Evolutionary conservation across 179 eudicot species (phyloP), one percentile per base, ranked within the genome.

Genomic region (Silene coronaria): DNA sequence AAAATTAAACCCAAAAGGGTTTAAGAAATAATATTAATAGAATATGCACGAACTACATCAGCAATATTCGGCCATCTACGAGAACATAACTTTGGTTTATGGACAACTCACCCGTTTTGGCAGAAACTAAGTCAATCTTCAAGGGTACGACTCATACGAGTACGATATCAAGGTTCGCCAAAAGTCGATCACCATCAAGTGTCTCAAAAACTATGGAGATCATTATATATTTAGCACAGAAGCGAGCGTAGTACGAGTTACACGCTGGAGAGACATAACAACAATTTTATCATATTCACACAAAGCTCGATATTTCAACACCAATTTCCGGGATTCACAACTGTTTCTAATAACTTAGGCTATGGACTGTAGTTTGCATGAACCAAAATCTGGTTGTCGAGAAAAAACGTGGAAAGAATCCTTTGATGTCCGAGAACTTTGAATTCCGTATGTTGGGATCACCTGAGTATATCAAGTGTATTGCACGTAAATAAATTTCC

Each of bases 281-380:
- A 11, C 6, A 19, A 61, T 62, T 26, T 55, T 21, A 17, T 65
- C 62, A 74, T 68, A 63, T 63, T 70, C 68, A 70, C 70, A 45
- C n/a, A 78, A 76, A 67, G 42, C 19, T 60, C 70, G 72, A 67
- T 73, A 67, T 22, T 22, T n/a, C 59, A 32, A 63, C 2, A 21
- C 28, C 21, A 38, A 32, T 21, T 28, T 51, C 27, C 66, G 17
- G 42, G 24, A 59, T 51, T 73, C 66, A 51, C 67, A 62, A 38
- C 11, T 30, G 48, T 42, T 23, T 63, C n/a, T 30, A 14, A 59
- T 67, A 66, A 22, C 34, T 72, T 27, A 24, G 38, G 22, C 80
- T 73, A 24, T 42, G 67, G 38, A 51, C 58, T n/a, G 30, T 17
- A 16, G 63, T 19, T 23, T 46, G 51, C 74, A 26, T 22, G 26